Base-by-base conservation (phyloP, 2,329 filamentous ascomycete genomes). In the Purpureocillium takamizusanense region DNA sequence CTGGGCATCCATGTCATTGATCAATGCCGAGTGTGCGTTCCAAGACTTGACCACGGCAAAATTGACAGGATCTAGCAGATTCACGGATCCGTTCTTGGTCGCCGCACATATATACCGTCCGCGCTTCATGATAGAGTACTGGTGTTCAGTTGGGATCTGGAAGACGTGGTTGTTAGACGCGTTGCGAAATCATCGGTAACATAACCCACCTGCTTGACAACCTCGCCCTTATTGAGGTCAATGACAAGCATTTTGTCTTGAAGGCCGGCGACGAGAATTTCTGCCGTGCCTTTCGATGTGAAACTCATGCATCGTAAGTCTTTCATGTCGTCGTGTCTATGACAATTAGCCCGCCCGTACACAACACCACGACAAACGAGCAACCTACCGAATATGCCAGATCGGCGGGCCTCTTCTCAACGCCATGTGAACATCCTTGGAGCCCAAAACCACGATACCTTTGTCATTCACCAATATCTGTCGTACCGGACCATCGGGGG, bases 1-100 rank as follows among this genome's bases (percentile, higher is more conserved):
- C 55, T 92, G 86, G 8, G 89, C 87, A 64, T 98, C 92, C 86
- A 98, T 95, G 58, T 97, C 90, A 59, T 87, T 95, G 56, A 98
- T 86, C 37, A 81, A 77, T 8, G 86, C 85, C 2, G 83, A 82
- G 55, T 98, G 92, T 1, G 90, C 88, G 56, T 86, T 86, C 85
- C 92, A 98, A 10, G 78, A 78, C 57, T 90, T 94, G 49, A 92
- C 70, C 5, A 95, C 73, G 31, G 77, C 74, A 53, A 94, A 85
- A 40, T 74, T 86, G 39, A 77, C 69, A 1, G 89, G 77, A 54
- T 95, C 90, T 16, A 98, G 70, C 23, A 95, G 81, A 60, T 97
- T 82, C 35, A 98, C 83, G 14, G 78, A 76, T 32, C 92, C 92
- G 33, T 70, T 81, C 46, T 81, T 78, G 0, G 89, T 94, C 8